These are phyloP conservation scores for Globisporangium spiculum DNA, from an alignment of 352 stramenopile species.

Conservation along the genomic window DNA sequence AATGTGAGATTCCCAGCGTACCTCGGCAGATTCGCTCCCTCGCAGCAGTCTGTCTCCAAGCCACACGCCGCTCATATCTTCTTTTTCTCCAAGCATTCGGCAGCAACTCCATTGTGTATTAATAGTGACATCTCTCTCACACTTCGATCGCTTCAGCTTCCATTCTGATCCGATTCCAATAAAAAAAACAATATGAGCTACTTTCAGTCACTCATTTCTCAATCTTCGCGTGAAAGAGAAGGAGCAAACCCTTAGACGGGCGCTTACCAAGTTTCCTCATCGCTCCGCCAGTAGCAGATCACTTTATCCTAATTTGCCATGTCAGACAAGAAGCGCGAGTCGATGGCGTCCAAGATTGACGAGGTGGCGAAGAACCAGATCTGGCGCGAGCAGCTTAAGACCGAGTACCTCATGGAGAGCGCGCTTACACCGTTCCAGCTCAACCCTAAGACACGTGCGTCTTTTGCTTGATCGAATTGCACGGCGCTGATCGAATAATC, in stretches of 20 bases:
- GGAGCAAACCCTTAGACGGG: not conserved
- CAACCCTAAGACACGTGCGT: conserved; percentile 77
- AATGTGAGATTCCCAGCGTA: conserved; percentile 29
- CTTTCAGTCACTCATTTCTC: not conserved
- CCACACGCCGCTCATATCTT: not conserved
- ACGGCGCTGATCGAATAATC: no score
- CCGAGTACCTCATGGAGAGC: conserved; percentile 77
- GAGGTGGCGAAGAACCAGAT: conserved; percentile 86
- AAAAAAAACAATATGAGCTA: not conserved
- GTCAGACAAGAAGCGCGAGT: conserved; percentile 76
- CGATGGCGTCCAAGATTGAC: conserved; percentile 77
- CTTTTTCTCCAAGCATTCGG: not conserved
- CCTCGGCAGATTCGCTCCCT: not conserved
- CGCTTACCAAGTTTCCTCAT: not conserved
- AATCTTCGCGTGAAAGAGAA: not conserved
- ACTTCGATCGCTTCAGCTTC: not conserved
- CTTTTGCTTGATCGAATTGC: no score
- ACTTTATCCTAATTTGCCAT: conserved; percentile 22
- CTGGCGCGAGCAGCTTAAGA: conserved; percentile 86
- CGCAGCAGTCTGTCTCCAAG: not conserved
- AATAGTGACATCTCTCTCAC: not conserved
- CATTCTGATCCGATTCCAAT: not conserved
- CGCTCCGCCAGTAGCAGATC: not conserved
- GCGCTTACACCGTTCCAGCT: conserved; percentile 77
- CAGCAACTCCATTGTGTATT: conserved; percentile 4